Percentiles rank a stretch among this genome's conserved stretches.
Evolutionary conservation across 129 eudicot species (phyloP).

Genomic region (Escallonia rubra): DNA sequence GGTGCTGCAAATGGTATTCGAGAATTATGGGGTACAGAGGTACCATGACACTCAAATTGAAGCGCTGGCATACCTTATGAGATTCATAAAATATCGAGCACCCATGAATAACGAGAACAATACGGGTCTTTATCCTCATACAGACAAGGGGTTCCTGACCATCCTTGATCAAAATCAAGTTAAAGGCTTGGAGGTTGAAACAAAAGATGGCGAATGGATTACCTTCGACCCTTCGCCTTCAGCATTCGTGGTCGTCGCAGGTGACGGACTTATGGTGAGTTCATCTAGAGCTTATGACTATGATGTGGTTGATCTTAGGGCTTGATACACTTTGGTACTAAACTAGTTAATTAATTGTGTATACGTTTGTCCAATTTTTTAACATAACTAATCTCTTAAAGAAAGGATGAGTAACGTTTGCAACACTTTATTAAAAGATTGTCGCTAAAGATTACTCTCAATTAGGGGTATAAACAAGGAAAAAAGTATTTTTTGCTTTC

Average conservation of each 20-base stretch:
- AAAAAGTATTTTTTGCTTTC: too few relatives aligned
- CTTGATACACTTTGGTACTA: too few relatives aligned
- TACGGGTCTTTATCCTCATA: constrained; percentile 21
- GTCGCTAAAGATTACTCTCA: too few relatives aligned
- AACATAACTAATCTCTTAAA: too few relatives aligned
- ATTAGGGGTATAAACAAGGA: too few relatives aligned
- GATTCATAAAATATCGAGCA: constrained; percentile 23
- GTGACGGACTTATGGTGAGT: constrained; percentile 31
- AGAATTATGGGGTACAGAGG: constrained; percentile 23
- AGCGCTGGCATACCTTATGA: constrained; percentile 9
- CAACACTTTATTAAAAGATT: too few relatives aligned
- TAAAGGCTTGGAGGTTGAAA: constrained; percentile 29
- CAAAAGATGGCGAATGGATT: constrained; percentile 38
- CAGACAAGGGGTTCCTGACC: constrained; percentile 25
- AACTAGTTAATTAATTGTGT: too few relatives aligned
- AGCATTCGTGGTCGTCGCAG: constrained; percentile 22
- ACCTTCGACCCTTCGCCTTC: constrained; percentile 24
- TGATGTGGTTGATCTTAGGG: too few relatives aligned
- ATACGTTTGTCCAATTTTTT: too few relatives aligned
- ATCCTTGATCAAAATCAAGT: constrained; percentile 25
- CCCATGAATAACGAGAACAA: constrained; percentile 7
- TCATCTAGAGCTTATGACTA: too few relatives aligned
- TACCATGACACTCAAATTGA: constrained; percentile 1
- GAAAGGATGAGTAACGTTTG: too few relatives aligned
- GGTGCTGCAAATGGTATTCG: constrained; percentile 26